phyloP scores from a whole-genome alignment of 495 filamentous ascomycete genomes.

The Neurospora sublineolata region DNA sequence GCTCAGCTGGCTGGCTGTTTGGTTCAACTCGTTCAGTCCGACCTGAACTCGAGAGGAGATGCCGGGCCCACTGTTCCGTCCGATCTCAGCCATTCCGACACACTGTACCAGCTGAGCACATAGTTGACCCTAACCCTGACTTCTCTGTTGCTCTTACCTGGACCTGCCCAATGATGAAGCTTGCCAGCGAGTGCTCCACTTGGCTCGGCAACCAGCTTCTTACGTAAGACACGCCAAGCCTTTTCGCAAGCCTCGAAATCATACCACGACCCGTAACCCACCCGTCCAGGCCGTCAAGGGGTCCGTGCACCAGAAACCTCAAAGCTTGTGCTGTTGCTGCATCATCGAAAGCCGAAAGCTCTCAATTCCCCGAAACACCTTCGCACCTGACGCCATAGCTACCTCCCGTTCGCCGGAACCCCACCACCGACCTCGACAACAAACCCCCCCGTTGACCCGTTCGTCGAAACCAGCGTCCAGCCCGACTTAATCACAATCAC shows the following conservation, averaged over 20 bases:
- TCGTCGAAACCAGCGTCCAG: neutral
- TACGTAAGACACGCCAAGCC: conserved; percentile 10
- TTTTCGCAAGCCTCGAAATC: conserved; percentile 11
- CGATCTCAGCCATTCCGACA: neutral
- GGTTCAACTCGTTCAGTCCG: neutral
- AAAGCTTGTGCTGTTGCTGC: conserved; percentile 6
- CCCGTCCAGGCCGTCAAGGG: neutral
- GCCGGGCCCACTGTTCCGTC: neutral
- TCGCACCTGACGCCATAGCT: neutral
- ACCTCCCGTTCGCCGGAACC: neutral
- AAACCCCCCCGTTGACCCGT: conserved; percentile 6
- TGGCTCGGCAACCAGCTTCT: neutral
- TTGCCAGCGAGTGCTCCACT: neutral
- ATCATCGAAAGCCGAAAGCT: conserved; percentile 2
- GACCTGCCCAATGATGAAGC: conserved; percentile 1
- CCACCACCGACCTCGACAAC: conserved; percentile 5
- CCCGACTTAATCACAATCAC: conserved; percentile 7
- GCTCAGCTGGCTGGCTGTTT: neutral
- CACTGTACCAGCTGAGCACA: neutral
- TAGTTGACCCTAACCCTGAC: neutral
- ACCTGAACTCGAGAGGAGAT: neutral
- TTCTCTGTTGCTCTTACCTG: neutral
- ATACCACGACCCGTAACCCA: conserved; percentile 5
- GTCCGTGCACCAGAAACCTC: neutral
- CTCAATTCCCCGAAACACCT: neutral